Evolutionary conservation across 768 basidiomycete genomes (phyloP).

Genomic region (Calocera viscosa): DNA sequence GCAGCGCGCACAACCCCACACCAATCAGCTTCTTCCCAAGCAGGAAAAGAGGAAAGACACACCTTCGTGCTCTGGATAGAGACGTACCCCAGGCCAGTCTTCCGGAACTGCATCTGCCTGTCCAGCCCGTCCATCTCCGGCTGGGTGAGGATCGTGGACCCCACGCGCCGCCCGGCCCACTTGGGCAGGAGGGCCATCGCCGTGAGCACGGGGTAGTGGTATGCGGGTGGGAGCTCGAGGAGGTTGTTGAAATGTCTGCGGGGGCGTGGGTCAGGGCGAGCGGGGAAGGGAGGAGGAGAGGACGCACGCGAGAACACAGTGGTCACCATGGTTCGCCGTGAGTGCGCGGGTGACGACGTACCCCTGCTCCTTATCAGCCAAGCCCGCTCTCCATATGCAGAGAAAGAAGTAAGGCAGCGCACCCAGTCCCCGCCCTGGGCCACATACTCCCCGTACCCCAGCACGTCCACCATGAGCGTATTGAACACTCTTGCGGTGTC

Average conservation of each 20-base stretch:
- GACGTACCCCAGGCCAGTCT: background rate
- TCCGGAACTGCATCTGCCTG: background rate
- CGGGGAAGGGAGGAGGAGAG: background rate
- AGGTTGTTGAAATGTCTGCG: constrained; percentile 4
- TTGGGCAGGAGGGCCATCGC: background rate
- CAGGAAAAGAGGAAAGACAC: background rate
- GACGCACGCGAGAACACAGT: constrained; percentile 4
- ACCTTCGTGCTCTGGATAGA: background rate
- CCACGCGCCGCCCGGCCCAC: background rate
- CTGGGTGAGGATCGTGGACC: background rate
- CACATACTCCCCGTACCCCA: constrained; percentile 26
- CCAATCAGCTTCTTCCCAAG: background rate
- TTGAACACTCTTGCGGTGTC: constrained; percentile 26
- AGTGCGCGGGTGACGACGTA: background rate
- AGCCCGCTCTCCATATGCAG: background rate
- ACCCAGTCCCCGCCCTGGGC: constrained; percentile 30
- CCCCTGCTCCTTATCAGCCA: background rate
- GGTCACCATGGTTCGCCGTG: background rate
- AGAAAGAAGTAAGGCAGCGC: background rate
- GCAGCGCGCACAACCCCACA: background rate
- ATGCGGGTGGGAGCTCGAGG: background rate
- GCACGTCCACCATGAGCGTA: constrained; percentile 26
- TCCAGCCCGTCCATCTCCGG: background rate
- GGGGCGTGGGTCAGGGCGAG: background rate
- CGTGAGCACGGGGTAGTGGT: background rate